Evolutionary conservation across 225 moss, liverwort and hornwort species (phyloP).

Genomic region (Neckera pumila): DNA sequence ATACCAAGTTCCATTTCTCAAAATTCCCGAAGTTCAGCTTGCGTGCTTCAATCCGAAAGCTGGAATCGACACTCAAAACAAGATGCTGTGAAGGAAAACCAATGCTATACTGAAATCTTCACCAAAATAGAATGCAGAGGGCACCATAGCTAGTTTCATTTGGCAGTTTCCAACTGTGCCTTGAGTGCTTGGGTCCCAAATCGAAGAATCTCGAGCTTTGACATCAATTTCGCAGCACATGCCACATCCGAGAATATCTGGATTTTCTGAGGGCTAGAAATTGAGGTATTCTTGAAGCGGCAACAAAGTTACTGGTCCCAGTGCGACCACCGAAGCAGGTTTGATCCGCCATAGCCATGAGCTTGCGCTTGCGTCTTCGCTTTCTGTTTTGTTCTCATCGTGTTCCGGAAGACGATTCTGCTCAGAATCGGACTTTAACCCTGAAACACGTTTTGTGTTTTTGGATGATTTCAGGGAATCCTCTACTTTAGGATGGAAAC

Average conservation of each 20-base stretch:
- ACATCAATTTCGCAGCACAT: neutral
- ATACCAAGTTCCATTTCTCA: neutral
- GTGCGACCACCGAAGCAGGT: neutral
- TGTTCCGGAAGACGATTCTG: neutral
- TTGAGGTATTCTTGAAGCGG: neutral
- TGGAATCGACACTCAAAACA: neutral
- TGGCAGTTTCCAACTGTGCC: neutral
- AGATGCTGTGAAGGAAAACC: neutral
- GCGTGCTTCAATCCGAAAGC: neutral
- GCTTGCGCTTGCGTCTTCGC: neutral
- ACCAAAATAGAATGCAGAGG: neutral
- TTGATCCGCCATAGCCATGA: constrained; percentile 3
- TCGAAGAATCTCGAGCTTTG: neutral
- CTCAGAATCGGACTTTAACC: neutral
- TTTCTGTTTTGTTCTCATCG: neutral
- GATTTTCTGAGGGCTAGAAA: neutral
- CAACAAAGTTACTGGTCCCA: neutral
- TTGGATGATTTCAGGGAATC: neutral
- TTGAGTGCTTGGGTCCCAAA: neutral
- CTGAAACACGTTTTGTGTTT: neutral
- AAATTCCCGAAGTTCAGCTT: neutral
- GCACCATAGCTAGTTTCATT: neutral
- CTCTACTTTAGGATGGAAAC: neutral
- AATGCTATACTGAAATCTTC: neutral
- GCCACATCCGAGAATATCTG: neutral